A percentile compares a stretch with the other conserved stretches of the same genome.
phyloP scores from a whole-genome alignment of 495 filamentous ascomycete species.

The Hypoxylon trugodes region DNA sequence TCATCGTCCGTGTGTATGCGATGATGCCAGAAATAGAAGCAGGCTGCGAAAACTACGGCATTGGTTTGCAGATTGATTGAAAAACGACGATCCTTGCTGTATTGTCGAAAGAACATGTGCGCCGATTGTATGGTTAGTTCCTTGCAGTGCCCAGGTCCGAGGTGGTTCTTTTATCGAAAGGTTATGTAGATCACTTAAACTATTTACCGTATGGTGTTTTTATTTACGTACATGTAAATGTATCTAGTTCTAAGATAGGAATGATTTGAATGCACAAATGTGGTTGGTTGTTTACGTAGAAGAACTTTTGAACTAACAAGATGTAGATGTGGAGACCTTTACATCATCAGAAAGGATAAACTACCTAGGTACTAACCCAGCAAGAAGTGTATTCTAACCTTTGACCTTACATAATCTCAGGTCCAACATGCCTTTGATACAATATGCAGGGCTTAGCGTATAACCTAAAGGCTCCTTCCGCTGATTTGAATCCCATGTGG shows the following conservation, averaged over 20 bases:
- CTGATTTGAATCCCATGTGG: conserved; percentile 30
- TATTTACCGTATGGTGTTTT: background rate
- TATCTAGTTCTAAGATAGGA: background rate
- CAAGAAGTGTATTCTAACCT: background rate
- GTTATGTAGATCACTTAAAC: background rate
- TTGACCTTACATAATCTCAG: conserved; percentile 21
- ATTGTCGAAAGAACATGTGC: conserved; percentile 26
- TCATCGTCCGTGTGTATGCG: conserved; percentile 31
- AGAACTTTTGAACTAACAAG: background rate
- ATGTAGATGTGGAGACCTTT: background rate
- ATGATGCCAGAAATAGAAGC: conserved; percentile 40
- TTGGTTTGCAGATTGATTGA: conserved; percentile 39
- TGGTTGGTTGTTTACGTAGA: too few relatives aligned
- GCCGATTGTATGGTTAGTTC: conserved; percentile 34
- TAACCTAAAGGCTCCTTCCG: conserved; percentile 42
- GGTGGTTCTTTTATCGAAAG: background rate
- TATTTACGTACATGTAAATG: background rate
- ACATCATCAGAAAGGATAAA: background rate
- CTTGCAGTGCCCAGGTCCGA: conserved; percentile 16
- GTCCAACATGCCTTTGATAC: background rate
- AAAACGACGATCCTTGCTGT: conserved; percentile 23
- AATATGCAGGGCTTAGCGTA: conserved; percentile 39
- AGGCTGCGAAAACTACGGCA: conserved; percentile 28
- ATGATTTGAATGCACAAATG: background rate
- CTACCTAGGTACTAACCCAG: too few relatives aligned